phyloP scores from a whole-genome alignment of 1,139 yeast genomes.

The Candida buenavistaensis region DNA sequence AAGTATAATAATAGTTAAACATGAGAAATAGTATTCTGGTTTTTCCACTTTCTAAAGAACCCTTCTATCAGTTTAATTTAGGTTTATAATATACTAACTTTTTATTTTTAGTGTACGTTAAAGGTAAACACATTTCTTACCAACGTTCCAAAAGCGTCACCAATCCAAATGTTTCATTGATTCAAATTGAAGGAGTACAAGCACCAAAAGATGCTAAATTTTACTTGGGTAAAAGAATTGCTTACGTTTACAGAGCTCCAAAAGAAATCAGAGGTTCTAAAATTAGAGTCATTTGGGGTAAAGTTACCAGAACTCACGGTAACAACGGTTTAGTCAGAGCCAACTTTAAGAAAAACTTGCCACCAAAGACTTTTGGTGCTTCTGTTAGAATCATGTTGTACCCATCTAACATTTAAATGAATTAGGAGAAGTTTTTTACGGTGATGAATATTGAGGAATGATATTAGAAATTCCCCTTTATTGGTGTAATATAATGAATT shows the following conservation, averaged over 20 bases:
- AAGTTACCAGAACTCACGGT: slow-evolving; percentile 98
- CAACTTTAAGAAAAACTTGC: slow-evolving; percentile 97
- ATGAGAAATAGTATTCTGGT: too few relatives aligned
- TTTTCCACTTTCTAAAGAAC: too few relatives aligned
- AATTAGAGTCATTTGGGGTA: slow-evolving; percentile 99
- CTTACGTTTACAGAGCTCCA: slow-evolving; percentile 98
- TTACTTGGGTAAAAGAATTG: slow-evolving; percentile 99
- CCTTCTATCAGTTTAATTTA: not conserved
- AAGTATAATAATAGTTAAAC: too few relatives aligned
- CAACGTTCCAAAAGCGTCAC: slow-evolving; percentile 98
- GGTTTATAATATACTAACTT: slow-evolving; percentile 41
- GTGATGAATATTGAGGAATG: too few relatives aligned
- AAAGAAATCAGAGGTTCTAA: slow-evolving; percentile 98
- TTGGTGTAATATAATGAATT: slow-evolving; percentile 12
- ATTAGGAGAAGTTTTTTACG: too few relatives aligned
- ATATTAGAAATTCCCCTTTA: not conserved
- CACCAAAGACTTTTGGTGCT: slow-evolving; percentile 99
- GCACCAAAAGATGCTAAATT: slow-evolving; percentile 93
- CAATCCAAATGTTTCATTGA: slow-evolving; percentile 97
- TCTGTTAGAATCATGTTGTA: slow-evolving; percentile 99
- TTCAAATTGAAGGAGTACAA: slow-evolving; percentile 95
- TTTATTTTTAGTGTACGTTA: slow-evolving; percentile 81
- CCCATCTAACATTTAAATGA: slow-evolving; percentile 95
- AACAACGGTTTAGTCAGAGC: slow-evolving; percentile 98
- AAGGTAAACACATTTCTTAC: slow-evolving; percentile 99